These are phyloP conservation scores for Cocos nucifera DNA, from an alignment of 176 grass and related monocot species.

Conservation along the genomic window DNA sequence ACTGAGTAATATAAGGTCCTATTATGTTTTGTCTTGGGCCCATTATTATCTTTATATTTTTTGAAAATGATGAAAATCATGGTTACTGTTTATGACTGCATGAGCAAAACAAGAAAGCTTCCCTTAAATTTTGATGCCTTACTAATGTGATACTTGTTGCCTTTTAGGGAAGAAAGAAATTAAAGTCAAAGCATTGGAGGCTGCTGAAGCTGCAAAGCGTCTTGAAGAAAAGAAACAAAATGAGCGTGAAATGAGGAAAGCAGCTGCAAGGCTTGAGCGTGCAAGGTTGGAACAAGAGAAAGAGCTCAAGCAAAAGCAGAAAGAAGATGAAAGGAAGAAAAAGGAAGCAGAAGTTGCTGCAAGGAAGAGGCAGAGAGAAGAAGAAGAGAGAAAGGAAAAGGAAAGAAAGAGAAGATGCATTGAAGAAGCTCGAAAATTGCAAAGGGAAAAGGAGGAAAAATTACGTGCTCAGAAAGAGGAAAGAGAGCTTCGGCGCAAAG, in stretches of 20 bases:
- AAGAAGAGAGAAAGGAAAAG: conserved; percentile 32
- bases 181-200: conserved; percentile 83
- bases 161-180: conserved; percentile 83
- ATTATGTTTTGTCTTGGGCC: too few relatives aligned
- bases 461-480: conserved; percentile 1
- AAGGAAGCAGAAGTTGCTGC: conserved; percentile 38
- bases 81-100: too few relatives aligned
- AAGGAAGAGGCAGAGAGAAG: conserved; percentile 69
- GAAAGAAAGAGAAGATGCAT: conserved; percentile 10
- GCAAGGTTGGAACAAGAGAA: conserved; percentile 72
- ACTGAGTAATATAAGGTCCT: too few relatives aligned
- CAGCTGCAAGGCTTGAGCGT: conserved; percentile 57
- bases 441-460: conserved; percentile 2
- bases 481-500: background rate
- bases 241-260: conserved; percentile 78
- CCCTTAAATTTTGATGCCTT: too few relatives aligned
- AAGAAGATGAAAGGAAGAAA: conserved; percentile 62
- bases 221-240: conserved; percentile 81
- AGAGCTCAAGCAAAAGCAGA: conserved; percentile 63
- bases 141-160: background rate
- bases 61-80: too few relatives aligned
- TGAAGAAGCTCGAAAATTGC: conserved; percentile 14
- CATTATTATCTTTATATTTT: too few relatives aligned
- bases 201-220: conserved; percentile 77
- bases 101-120: too few relatives aligned